Conservation (phyloP, 768 basidiomycete species). For the Phylloporus sp. region DNA sequence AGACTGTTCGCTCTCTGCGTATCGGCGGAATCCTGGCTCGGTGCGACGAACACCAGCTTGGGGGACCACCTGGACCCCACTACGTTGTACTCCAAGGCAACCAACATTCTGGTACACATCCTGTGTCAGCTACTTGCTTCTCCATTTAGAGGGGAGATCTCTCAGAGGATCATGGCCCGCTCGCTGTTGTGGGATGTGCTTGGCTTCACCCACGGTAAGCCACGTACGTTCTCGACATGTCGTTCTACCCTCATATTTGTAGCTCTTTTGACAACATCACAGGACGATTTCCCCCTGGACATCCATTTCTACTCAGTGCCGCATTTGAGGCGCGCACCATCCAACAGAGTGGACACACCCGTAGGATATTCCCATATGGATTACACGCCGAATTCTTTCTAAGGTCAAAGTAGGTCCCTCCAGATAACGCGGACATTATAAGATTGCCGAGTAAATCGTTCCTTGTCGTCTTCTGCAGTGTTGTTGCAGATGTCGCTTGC, state of each 20-base stretch:
- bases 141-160: constrained; percentile 16
- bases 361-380: constrained; percentile 22
- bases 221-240: not conserved
- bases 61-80: constrained; percentile 42
- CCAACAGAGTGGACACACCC: constrained; percentile 29
- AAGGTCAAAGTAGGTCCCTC: constrained; percentile 29
- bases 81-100: constrained; percentile 44
- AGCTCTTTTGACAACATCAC: constrained; percentile 36
- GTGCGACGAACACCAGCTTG: constrained; percentile 36
- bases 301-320: constrained; percentile 39
- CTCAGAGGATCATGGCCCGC: constrained; percentile 18
- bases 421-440: constrained; percentile 32
- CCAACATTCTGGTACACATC: constrained; percentile 40
- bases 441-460: constrained; percentile 36
- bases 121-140: constrained; percentile 33
- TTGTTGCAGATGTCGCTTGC: constrained; percentile 42
- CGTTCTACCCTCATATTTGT: constrained; percentile 8
- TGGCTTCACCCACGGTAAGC: constrained; percentile 10
- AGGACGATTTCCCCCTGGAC: constrained; percentile 34
- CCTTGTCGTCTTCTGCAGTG: constrained; percentile 43
- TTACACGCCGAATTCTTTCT: constrained; percentile 7
- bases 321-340: constrained; percentile 30
- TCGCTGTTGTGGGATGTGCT: constrained; percentile 21
- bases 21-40: constrained; percentile 56
- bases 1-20: constrained; percentile 50